Percentiles rank a stretch among this genome's conserved stretches.
phyloP scores from a whole-genome alignment of 2,329 filamentous ascomycete genomes.

The Pseudogymnoascus sp. region DNA sequence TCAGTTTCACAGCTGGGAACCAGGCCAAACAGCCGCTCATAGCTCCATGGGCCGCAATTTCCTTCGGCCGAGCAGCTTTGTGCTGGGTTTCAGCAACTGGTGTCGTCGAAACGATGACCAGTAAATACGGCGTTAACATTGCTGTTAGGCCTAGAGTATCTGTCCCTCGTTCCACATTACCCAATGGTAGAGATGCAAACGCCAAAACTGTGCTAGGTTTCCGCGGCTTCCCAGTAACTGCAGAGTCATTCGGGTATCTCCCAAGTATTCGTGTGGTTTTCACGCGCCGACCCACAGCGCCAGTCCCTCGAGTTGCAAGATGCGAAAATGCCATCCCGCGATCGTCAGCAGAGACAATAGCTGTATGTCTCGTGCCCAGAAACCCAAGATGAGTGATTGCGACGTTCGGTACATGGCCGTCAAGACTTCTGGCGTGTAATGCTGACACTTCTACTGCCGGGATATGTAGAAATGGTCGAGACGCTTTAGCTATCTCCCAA shows the following conservation, averaged over 20 bases:
- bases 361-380: slow-evolving; percentile 84
- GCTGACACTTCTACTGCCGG: slow-evolving; percentile 63
- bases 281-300: slow-evolving; percentile 73
- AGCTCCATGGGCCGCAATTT: slow-evolving; percentile 79
- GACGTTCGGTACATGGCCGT: slow-evolving; percentile 74
- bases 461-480: slow-evolving; percentile 82
- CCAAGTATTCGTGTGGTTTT: slow-evolving; percentile 88
- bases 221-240: slow-evolving; percentile 54
- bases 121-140: slow-evolving; percentile 87
- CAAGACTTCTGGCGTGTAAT: slow-evolving; percentile 55
- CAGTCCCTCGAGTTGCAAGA: slow-evolving; percentile 83
- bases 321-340: slow-evolving; percentile 98
- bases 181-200: slow-evolving; percentile 81
- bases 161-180: slow-evolving; percentile 85
- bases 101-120: slow-evolving; percentile 96
- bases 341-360: slow-evolving; percentile 89
- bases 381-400: slow-evolving; percentile 90
- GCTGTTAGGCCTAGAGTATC: slow-evolving; percentile 87
- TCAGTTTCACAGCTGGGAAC: slow-evolving; percentile 94
- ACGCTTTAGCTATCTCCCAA: slow-evolving; percentile 81
- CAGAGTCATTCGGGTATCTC: slow-evolving; percentile 69
- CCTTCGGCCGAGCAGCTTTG: slow-evolving; percentile 84
- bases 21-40: slow-evolving; percentile 92
- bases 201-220: slow-evolving; percentile 94
- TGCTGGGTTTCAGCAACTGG: slow-evolving; percentile 94